Percentiles rank a stretch among this genome's conserved stretches.
phyloP scores from a whole-genome alignment of 2,329 filamentous ascomycete species.

The Fonsecaea multimorphosa region DNA sequence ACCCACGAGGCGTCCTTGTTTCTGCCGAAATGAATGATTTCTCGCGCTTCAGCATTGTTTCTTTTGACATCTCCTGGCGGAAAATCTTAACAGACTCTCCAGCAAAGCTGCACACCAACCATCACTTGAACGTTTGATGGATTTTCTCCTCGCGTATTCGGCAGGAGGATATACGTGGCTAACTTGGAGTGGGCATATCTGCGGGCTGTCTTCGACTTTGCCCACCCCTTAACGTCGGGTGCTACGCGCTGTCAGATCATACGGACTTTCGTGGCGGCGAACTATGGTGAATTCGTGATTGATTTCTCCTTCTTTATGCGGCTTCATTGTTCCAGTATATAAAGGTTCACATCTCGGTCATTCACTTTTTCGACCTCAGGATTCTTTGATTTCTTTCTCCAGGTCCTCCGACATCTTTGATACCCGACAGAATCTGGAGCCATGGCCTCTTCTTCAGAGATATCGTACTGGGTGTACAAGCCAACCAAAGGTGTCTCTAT shows the following conservation, averaged over 20 bases:
- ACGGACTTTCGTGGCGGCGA: neutral
- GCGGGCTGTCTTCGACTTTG: constrained; percentile 6
- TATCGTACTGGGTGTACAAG: constrained; percentile 48
- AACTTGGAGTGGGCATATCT: constrained; percentile 3
- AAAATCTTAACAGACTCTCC: neutral
- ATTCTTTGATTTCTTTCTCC: neutral
- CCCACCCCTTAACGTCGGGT: constrained; percentile 1
- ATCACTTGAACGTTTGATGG: neutral
- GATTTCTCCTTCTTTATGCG: neutral
- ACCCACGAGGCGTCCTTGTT: constrained; percentile 18
- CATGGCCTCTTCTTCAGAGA: constrained; percentile 13
- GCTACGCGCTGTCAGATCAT: neutral
- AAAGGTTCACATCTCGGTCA: neutral
- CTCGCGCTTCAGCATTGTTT: neutral
- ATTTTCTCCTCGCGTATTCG: neutral
- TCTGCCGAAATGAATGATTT: neutral
- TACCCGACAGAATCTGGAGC: neutral
- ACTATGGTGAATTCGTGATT: neutral
- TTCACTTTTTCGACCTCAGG: neutral
- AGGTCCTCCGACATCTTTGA: neutral
- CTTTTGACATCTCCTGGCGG: neutral
- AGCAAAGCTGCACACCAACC: neutral
- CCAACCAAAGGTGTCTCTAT: constrained; percentile 52
- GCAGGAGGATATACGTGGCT: constrained; percentile 18
- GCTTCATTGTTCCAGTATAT: neutral